phyloP scores from a whole-genome alignment of 2,329 filamentous ascomycete genomes.

The Botrytis fabae region DNA sequence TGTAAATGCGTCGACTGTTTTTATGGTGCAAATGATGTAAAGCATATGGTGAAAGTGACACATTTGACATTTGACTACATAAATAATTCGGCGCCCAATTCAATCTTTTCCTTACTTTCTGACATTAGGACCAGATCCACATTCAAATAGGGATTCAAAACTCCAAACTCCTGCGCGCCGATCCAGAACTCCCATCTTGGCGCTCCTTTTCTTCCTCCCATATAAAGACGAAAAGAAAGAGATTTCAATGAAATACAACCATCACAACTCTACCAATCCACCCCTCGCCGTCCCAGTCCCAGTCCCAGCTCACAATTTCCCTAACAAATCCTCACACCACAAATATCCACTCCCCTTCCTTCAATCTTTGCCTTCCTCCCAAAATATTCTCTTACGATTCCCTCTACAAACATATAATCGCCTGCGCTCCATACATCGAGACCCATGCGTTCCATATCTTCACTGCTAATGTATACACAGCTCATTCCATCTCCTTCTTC shows the following conservation, averaged over 20 bases:
- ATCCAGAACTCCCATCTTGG: background rate
- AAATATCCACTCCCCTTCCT: conserved; percentile 71
- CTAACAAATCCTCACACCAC: conserved; percentile 68
- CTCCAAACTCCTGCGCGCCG: background rate
- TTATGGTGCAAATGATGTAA: background rate
- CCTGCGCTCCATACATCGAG: conserved; percentile 74
- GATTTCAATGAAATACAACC: background rate
- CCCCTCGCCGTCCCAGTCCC: no score
- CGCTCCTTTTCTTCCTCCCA: background rate
- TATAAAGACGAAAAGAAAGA: background rate
- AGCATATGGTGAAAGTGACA: background rate
- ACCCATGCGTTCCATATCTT: conserved; percentile 69
- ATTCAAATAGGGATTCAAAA: background rate
- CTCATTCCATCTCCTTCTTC: conserved; percentile 45
- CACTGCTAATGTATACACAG: conserved; percentile 57
- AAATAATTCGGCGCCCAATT: background rate
- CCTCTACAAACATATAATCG: conserved; percentile 68
- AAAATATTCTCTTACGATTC: conserved; percentile 66
- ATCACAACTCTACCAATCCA: background rate
- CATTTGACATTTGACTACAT: background rate
- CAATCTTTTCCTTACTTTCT: background rate
- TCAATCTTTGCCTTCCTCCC: conserved; percentile 62
- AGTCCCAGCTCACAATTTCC: background rate
- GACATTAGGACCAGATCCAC: background rate
- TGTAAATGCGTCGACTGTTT: background rate